Evolutionary conservation across 495 filamentous ascomycete genomes (phyloP).

Genomic region (Cudoniella acicularis): DNA sequence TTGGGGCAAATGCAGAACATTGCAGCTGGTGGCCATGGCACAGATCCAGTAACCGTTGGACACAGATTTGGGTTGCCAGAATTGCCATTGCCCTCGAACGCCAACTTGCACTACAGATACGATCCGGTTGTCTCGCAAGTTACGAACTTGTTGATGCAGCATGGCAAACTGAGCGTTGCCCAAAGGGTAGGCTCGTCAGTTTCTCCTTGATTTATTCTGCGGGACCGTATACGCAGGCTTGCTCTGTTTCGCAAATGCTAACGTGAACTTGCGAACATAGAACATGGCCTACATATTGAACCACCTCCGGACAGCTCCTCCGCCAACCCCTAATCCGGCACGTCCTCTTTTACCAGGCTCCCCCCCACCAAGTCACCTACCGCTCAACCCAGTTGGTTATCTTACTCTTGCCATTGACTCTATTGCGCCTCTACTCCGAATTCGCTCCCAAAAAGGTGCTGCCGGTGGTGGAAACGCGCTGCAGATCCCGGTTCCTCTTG

Average conservation of each 20-base stretch:
- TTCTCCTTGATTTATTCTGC: conserved; percentile 16
- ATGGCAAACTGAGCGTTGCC: conserved; percentile 80
- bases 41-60: conserved; percentile 39
- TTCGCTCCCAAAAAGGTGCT: conserved; percentile 69
- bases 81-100: conserved; percentile 55
- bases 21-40: conserved; percentile 15
- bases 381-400: conserved; percentile 72
- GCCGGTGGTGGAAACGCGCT: conserved; percentile 83
- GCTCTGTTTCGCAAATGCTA: conserved; percentile 4
- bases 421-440: conserved; percentile 82
- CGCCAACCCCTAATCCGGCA: conserved; percentile 64
- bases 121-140: conserved; percentile 78
- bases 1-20: conserved; percentile 24
- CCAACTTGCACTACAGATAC: conserved; percentile 72
- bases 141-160: conserved; percentile 82
- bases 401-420: conserved; percentile 91
- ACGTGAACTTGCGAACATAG: conserved; percentile 39
- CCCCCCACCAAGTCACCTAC: conserved; percentile 69
- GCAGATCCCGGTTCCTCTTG: conserved; percentile 76
- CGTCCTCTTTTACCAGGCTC: conserved; percentile 69
- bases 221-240: conserved; percentile 3
- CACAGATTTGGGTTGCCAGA: conserved; percentile 72
- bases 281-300: conserved; percentile 83
- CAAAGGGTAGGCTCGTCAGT: conserved; percentile 62
- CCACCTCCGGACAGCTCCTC: conserved; percentile 77